These are phyloP conservation scores for Aspergillus sp. DNA, from an alignment of 2,329 filamentous ascomycete genomes.

Conservation along the genomic window DNA sequence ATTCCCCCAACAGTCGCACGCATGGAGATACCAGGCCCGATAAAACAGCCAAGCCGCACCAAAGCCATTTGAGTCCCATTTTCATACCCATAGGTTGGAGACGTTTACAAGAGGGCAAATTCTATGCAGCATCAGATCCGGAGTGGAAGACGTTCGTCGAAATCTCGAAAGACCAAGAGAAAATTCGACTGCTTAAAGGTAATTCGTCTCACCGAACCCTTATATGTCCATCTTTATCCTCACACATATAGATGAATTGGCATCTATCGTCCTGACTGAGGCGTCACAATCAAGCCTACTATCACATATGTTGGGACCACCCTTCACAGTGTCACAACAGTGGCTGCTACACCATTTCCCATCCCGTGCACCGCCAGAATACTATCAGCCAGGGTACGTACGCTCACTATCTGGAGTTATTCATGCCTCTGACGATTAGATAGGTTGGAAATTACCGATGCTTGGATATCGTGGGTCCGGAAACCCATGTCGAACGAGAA, in stretches of 20 bases:
- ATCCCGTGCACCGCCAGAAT: slow-evolving; percentile 57
- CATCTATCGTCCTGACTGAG: slow-evolving; percentile 42
- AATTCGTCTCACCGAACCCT: background rate
- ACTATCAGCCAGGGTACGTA: slow-evolving; percentile 60
- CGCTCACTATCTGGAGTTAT: background rate
- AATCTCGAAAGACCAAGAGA: slow-evolving; percentile 55
- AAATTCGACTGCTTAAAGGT: slow-evolving; percentile 51
- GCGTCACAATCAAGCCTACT: slow-evolving; percentile 48
- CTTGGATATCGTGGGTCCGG: slow-evolving; percentile 27
- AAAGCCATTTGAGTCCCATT: slow-evolving; percentile 46
- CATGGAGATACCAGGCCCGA: background rate
- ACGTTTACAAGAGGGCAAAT: slow-evolving; percentile 31
- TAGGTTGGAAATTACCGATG: slow-evolving; percentile 30
- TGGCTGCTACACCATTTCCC: slow-evolving; percentile 67
- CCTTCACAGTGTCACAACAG: slow-evolving; percentile 50
- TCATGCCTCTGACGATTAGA: slow-evolving; percentile 9
- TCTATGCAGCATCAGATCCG: slow-evolving; percentile 49
- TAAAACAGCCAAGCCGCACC: slow-evolving; percentile 7
- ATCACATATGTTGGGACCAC: slow-evolving; percentile 47
- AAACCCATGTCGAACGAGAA: slow-evolving; percentile 28
- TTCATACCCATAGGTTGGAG: slow-evolving; percentile 64
- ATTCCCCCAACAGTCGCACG: background rate
- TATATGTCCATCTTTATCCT: background rate
- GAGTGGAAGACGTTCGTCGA: slow-evolving; percentile 64
- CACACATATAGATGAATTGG: slow-evolving; percentile 46